A percentile compares a stretch with the other conserved stretches of the same genome.
Evolutionary conservation across 2,329 filamentous ascomycete genomes (phyloP).

Genomic region (Chlorencoelia australis): DNA sequence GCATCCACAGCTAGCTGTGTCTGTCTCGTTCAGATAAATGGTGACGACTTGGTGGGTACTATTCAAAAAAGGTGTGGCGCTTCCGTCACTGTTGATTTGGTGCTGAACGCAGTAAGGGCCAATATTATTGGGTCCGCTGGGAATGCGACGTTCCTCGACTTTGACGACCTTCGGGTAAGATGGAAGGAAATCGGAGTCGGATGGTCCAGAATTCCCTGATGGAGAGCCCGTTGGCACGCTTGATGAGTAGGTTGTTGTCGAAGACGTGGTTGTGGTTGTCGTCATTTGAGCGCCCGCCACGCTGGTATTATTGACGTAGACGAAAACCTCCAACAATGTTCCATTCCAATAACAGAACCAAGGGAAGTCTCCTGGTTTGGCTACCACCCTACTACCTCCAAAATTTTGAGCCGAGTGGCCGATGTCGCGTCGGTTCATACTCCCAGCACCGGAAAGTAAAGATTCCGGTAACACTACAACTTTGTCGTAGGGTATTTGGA

Average conservation of each 20-base stretch:
- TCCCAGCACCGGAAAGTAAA: constrained; percentile 8
- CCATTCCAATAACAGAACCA: constrained; percentile 65
- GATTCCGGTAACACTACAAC: constrained; percentile 40
- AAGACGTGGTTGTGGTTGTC: not conserved
- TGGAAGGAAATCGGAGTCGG: constrained; percentile 21
- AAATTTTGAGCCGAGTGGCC: constrained; percentile 7
- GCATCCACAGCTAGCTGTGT: constrained; percentile 13
- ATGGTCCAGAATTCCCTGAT: constrained; percentile 6
- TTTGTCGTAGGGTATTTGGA: constrained; percentile 53
- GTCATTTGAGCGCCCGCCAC: constrained; percentile 24
- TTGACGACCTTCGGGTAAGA: constrained; percentile 51
- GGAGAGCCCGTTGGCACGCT: constrained; percentile 24
- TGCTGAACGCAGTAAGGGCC: constrained; percentile 56
- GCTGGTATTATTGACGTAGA: constrained; percentile 42
- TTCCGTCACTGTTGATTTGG: constrained; percentile 44
- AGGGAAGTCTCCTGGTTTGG: constrained; percentile 46
- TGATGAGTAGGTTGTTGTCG: constrained; percentile 6
- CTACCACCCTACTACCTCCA: constrained; percentile 28
- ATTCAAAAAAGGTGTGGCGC: constrained; percentile 15
- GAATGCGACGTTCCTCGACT: constrained; percentile 50
- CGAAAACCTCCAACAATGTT: constrained; percentile 56
- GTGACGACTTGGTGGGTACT: constrained; percentile 17
- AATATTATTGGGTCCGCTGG: constrained; percentile 22
- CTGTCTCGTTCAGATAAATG: constrained; percentile 23
- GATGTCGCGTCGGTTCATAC: constrained; percentile 10